Conservation (phyloP, 257 asterid genomes). For the Nemophila menziesii region DNA sequence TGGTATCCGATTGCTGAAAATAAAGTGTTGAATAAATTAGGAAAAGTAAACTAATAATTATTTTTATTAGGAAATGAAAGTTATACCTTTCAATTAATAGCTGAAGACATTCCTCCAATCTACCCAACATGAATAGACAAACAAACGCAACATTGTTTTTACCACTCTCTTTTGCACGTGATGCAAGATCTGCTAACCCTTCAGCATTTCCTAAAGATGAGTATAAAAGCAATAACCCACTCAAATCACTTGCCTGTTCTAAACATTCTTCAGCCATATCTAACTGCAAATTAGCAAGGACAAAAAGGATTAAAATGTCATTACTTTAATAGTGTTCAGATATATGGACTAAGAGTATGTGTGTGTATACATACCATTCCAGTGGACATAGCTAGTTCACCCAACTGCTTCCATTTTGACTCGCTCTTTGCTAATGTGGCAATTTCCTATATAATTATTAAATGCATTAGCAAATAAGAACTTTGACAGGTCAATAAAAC, state of each 20-base stretch:
- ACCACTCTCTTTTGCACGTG: constrained; percentile 75
- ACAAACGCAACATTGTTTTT: constrained; percentile 92
- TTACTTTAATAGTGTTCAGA: neutral
- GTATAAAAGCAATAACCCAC: constrained; percentile 80
- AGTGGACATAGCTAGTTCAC: constrained; percentile 87
- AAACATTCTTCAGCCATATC: constrained; percentile 85
- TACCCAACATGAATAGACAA: constrained; percentile 87
- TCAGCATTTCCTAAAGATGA: constrained; percentile 82
- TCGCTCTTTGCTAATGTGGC: constrained; percentile 70
- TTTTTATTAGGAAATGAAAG: constrained; percentile 1
- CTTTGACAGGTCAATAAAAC: neutral
- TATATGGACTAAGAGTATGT: neutral
- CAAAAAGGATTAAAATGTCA: neutral
- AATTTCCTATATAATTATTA: constrained; percentile 44
- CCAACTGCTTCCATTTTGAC: constrained; percentile 95
- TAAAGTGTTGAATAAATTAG: constrained; percentile 2
- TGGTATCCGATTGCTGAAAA: constrained; percentile 93
- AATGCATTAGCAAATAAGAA: neutral
- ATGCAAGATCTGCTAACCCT: constrained; percentile 62
- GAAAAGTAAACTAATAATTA: neutral
- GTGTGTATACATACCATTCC: constrained; percentile 86
- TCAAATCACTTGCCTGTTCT: constrained; percentile 89
- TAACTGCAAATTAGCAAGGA: constrained; percentile 39
- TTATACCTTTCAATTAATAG: constrained; percentile 89
- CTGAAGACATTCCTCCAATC: constrained; percentile 92